These are phyloP conservation scores for Neonectria magnoliae DNA, from an alignment of 2,329 filamentous ascomycete species.

Conservation along the genomic window DNA sequence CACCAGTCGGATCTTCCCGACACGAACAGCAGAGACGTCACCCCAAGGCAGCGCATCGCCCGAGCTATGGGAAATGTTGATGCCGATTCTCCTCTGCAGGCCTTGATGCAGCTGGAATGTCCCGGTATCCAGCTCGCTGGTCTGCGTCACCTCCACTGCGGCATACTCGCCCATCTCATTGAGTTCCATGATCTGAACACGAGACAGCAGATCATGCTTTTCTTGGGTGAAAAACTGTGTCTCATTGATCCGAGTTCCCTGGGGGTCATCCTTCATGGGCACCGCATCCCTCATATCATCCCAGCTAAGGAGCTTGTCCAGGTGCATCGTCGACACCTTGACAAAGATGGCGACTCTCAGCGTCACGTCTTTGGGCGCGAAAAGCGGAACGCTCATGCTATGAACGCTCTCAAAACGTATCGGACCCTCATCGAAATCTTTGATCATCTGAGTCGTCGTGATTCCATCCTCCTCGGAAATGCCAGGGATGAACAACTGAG, in stretches of 20 bases:
- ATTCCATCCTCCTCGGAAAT: conserved; percentile 90
- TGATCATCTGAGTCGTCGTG: conserved; percentile 94
- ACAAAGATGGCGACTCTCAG: conserved; percentile 92
- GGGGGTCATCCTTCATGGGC: conserved; percentile 64
- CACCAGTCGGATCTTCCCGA: conserved; percentile 83
- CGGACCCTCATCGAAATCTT: conserved; percentile 90
- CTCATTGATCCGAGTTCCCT: conserved; percentile 80
- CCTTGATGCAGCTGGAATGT: conserved; percentile 97
- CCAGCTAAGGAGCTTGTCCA: conserved; percentile 98
- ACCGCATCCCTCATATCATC: conserved; percentile 93
- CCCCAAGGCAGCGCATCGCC: conserved; percentile 91
- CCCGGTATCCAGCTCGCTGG: conserved; percentile 83
- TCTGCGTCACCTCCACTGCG: conserved; percentile 92
- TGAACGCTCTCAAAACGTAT: conserved; percentile 97
- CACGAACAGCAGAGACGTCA: conserved; percentile 78
- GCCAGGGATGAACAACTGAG: conserved; percentile 94
- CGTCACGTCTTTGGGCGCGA: conserved; percentile 73
- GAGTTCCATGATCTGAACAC: conserved; percentile 89
- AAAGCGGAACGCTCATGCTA: conserved; percentile 92
- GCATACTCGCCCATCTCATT: conserved; percentile 91
- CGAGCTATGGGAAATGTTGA: conserved; percentile 91
- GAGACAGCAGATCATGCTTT: conserved; percentile 89
- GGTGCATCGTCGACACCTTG: conserved; percentile 88
- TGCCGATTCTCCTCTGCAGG: conserved; percentile 84
- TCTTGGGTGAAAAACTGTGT: conserved; percentile 94